Conservation (phyloP, 345 rosid species). For the Pistacia vera region DNA sequence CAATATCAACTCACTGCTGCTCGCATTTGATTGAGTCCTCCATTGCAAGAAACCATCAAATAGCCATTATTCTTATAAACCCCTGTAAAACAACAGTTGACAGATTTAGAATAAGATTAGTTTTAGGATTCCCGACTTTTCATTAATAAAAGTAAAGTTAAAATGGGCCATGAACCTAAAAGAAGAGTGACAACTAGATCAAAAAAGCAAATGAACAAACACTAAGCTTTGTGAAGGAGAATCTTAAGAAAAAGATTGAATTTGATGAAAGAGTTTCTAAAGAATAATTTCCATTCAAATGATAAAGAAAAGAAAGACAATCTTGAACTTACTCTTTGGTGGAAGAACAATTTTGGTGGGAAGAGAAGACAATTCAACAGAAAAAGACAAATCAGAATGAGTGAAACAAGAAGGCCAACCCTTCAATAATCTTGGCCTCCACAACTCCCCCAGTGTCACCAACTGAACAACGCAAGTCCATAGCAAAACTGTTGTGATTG, state of each 20-base stretch:
- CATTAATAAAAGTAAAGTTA: constrained; percentile 7
- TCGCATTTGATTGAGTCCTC: constrained; percentile 99
- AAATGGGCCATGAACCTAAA: constrained; percentile 8
- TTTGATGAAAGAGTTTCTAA: not conserved
- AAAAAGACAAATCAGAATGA: constrained; percentile 41
- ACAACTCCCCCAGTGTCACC: constrained; percentile 72
- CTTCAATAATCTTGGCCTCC: constrained; percentile 85
- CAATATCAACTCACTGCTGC: constrained; percentile 74
- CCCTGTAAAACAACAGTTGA: constrained; percentile 48
- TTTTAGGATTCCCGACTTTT: constrained; percentile 17
- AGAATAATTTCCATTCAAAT: not conserved
- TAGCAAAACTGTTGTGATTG: constrained; percentile 54
- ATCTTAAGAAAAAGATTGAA: constrained; percentile 4
- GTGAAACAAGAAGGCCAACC: constrained; percentile 89
- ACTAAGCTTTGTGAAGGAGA: not conserved
- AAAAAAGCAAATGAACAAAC: not conserved
- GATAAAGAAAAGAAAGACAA: not conserved
- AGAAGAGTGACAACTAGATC: constrained; percentile 12
- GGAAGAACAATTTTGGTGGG: constrained; percentile 65
- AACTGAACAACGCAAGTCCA: constrained; percentile 85
- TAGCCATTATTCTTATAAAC: constrained; percentile 86
- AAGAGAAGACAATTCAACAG: constrained; percentile 39
- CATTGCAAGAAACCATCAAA: constrained; percentile 94
- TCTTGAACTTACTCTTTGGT: constrained; percentile 67
- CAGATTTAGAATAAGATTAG: constrained; percentile 9